Base-by-base conservation (phyloP, 495 filamentous ascomycete genomes). In the Trichoderma virens region DNA sequence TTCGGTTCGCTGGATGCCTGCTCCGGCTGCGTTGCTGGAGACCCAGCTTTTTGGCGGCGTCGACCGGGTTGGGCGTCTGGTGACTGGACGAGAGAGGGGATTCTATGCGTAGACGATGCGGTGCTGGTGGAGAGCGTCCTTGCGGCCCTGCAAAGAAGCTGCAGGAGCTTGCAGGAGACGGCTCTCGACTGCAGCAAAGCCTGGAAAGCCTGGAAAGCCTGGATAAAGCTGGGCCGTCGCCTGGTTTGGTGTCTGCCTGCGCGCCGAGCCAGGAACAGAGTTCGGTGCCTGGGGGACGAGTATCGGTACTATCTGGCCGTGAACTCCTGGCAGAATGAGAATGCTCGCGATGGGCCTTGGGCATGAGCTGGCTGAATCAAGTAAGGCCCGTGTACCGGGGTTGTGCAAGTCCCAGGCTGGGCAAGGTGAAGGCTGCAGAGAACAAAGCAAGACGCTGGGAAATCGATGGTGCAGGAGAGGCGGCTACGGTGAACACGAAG, bases 331-430 rank as follows among this genome's bases (percentile, higher is more conserved):
- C 13, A 56, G 51, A 56, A 13, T 16, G 20, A 56, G 51, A 56
- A 13, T 16, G 27, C 51, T 56, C 51, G 51, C 27, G 51, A 31
- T 56, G 51, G 51, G 51, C 51, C 51, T 56, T 30, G 51, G 27
- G 23, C 51, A 56, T 56, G 25, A 56, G 51, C 51, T 56, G 51
- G 51, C 51, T 56, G 51, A 56, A 56, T 56, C 51, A 56, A 56
- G 51, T 56, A 56, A 56, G 51, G 51, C 27, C 51, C 16, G 25
- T 28, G 25, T 28, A 18, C 51, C 51, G 51, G 51, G 51, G 51
- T 56, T 14, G 51, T 56, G 14, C 25, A 9, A 56, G 16, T 30
- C 51, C 25, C 16, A 56, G 43, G n/a, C 51, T 56, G 51, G 51
- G 51, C 25, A 11, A 56, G 51, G 25, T n/a, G n/a, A 5, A 30